These are phyloP conservation scores for Kewa caespitosa DNA, from an alignment of 179 eudicot genomes.

Conservation along the genomic window DNA sequence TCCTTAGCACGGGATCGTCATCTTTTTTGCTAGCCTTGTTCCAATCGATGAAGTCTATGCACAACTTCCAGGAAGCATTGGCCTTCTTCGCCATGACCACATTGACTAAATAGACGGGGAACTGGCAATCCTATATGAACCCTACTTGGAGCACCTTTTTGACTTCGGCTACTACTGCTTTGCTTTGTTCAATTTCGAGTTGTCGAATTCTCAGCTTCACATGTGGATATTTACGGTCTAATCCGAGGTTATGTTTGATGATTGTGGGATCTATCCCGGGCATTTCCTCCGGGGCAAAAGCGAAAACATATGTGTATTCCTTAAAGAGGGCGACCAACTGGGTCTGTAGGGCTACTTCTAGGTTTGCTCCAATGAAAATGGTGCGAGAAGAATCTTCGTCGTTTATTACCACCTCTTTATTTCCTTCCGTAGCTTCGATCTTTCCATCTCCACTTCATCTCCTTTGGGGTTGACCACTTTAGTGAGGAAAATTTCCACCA, in stretches of 20 bases:
- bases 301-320: too few relatives aligned
- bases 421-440: too few relatives aligned
- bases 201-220: neutral
- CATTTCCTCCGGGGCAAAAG: neutral
- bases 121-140: neutral
- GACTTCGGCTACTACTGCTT: neutral
- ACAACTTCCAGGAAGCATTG: neutral
- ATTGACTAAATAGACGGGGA: neutral
- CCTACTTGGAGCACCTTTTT: neutral
- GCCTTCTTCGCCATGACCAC: constrained; percentile 5
- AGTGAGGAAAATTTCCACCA: too few relatives aligned
- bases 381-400: too few relatives aligned
- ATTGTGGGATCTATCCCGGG: neutral
- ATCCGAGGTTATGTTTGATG: neutral
- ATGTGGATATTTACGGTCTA: too few relatives aligned
- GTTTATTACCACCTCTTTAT: too few relatives aligned
- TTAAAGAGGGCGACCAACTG: too few relatives aligned
- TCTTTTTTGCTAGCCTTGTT: neutral
- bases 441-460: too few relatives aligned
- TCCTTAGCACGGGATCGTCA: neutral
- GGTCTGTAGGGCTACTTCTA: too few relatives aligned
- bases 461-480: too few relatives aligned
- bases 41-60: neutral
- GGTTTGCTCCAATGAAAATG: too few relatives aligned
- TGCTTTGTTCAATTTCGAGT: neutral